phyloP scores from a whole-genome alignment of 257 asterid genomes.

The Penstemon barbatus region DNA sequence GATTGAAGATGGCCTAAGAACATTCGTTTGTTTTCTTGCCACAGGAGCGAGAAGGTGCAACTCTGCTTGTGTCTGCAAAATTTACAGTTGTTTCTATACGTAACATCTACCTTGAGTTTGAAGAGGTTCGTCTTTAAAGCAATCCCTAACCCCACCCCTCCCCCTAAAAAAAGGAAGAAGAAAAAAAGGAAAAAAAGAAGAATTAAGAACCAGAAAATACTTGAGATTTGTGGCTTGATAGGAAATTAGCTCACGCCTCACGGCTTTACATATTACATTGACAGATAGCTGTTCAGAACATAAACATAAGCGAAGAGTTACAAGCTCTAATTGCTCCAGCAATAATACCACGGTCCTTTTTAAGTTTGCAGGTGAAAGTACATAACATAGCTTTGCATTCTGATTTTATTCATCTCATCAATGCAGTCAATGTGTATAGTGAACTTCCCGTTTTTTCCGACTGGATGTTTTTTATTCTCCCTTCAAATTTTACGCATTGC shows the following conservation, averaged over 20 bases:
- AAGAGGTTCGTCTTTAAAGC: conserved; percentile 58
- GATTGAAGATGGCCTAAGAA: background rate
- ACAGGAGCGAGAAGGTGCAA: conserved; percentile 93
- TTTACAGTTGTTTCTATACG: conserved; percentile 76
- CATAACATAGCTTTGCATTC: background rate
- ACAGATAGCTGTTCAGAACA: conserved; percentile 70
- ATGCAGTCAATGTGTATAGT: background rate
- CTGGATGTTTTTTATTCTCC: background rate
- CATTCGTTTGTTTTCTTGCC: conserved; percentile 21
- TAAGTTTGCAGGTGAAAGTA: conserved; percentile 66
- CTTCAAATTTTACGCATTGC: conserved; percentile 8
- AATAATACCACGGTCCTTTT: conserved; percentile 70
- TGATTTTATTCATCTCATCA: background rate
- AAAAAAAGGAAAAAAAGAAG: too few relatives aligned
- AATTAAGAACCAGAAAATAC: too few relatives aligned
- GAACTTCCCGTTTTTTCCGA: background rate
- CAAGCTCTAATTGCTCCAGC: conserved; percentile 92
- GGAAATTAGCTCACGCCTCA: background rate
- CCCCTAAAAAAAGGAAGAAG: too few relatives aligned
- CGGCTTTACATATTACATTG: background rate
- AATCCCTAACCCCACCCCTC: background rate
- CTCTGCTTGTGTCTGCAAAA: conserved; percentile 73
- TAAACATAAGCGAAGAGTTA: conserved; percentile 69
- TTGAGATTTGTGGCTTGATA: background rate
- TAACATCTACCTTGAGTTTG: conserved; percentile 77